Base-by-base conservation (phyloP, 2,329 filamentous ascomycete genomes). In the Delphinella strobiligena region DNA sequence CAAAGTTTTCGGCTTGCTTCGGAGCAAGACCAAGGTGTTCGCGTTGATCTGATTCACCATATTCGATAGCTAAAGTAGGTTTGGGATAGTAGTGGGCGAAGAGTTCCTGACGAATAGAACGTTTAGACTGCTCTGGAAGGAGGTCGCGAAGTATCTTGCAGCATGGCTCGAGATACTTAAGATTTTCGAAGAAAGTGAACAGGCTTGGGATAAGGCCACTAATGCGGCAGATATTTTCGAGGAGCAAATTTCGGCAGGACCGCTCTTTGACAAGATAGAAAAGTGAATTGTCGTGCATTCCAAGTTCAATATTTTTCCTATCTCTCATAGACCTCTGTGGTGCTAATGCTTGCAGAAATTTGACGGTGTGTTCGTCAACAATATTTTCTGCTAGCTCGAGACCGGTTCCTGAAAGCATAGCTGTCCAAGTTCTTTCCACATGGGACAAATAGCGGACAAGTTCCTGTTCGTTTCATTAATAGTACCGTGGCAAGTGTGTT, bases 81-180 rank as follows among this genome's bases (percentile, higher is more conserved):
- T 16, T 37, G 17, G 15, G 32, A 15, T 30, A 35, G 36, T 47
- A 45, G 22, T 16, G 31, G 12, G 15, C 32, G 31, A 15, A 43
- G 5, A 47, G 31, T 14, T 34, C 32, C 31, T 38, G 10, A 17
- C 36, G 34, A 31, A 45, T 38, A 14, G 40, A 34, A 12, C 27
- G 14, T 19, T 32, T 40, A 7, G 18, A 12, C 31, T 29, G 11
- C 9, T 30, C 15, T 12, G 42, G 40, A 17, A 45, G 16, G 11
- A 49, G 22, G 4, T 29, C 19, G 11, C 42, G 37, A 31, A 48
- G 11, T 2, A 48, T 39, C 19, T 43, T 37, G 4, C 34, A 36
- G 31, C 42, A 47, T 8, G 47, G 47, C 35, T 51, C 44, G 8
- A 52, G 43, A 32, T 49, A 49, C 34, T 53, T 52, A 15, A 48